Percentiles rank a stretch among this genome's conserved stretches.
These are phyloP conservation scores for Pichia sp. DNA, from an alignment of 1,139 yeast species.

Conservation along the genomic window DNA sequence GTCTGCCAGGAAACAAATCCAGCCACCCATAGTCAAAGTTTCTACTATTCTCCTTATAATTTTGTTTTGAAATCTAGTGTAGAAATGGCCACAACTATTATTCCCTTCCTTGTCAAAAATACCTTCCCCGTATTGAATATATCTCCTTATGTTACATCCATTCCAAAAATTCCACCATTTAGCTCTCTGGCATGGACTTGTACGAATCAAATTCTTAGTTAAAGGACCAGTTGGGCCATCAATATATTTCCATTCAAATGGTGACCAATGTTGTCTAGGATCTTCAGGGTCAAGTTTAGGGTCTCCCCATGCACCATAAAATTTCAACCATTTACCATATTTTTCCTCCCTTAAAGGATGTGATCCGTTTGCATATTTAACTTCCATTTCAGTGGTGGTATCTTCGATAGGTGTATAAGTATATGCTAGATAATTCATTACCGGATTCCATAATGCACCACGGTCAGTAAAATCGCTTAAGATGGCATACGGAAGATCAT, in stretches of 20 bases:
- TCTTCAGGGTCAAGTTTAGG: conserved; percentile 57
- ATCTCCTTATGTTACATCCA: conserved; percentile 70
- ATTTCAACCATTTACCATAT: conserved; percentile 75
- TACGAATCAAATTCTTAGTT: conserved; percentile 61
- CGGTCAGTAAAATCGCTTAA: conserved; percentile 89
- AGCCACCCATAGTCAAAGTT: conserved; percentile 62
- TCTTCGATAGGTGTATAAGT: conserved; percentile 52
- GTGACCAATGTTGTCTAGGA: conserved; percentile 71
- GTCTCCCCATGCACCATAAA: conserved; percentile 91
- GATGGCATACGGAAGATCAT: conserved; percentile 87
- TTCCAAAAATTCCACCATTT: conserved; percentile 73
- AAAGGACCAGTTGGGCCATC: conserved; percentile 93
- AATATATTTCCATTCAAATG: conserved; percentile 78
- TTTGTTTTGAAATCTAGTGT: conserved; percentile 43
- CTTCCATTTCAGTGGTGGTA: conserved; percentile 15
- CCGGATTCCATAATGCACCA: conserved; percentile 93
- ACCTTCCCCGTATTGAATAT: conserved; percentile 78
- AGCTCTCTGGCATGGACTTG: conserved; percentile 69
- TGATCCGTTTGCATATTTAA: conserved; percentile 36
- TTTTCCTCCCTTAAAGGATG: conserved; percentile 51
- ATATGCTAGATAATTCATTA: conserved; percentile 72
- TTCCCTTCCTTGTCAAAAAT: conserved; percentile 70
- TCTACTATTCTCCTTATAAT: conserved; percentile 39
- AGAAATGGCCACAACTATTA: conserved; percentile 52
- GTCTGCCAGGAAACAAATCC: conserved; percentile 55